Base-by-base conservation (phyloP, 306 rosid species). In the Lathyrus aphaca region DNA sequence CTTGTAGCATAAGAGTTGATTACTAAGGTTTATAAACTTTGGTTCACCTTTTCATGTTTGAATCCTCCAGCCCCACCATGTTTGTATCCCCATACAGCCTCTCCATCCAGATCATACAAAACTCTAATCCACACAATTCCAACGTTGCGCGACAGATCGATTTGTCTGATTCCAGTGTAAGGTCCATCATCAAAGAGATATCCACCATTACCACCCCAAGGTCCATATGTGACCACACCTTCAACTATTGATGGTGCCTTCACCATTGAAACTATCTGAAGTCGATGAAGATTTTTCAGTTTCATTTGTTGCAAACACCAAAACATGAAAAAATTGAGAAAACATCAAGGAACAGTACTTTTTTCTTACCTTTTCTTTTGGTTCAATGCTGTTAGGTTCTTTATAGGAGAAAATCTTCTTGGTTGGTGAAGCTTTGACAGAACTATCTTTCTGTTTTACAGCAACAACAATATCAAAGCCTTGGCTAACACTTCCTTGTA, bases 131-230 rank as follows among this genome's bases (percentile, higher is more conserved):
- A 88, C 10, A 83, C 96, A 58, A 94, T 81, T 68, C 95, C 92
- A n/a, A 82, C 73, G 53, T 86, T 86, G 48, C 95, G 86, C 0
- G 97, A 91, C 74, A 94, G 35, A 64, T 76, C 87, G 39, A 94
- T 91, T 73, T 91, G 96, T 62, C 79, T 79, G 16, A 91, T 58
- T 55, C 97, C 99, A 11, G 83, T 65, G 58, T 72, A 86, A 17
- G 68, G 62, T 77, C 98, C 96, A 55, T 93, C 98, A 71, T 93
- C 94, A 48, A 93, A 90, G 18, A 68, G 15, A 49, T 66, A 44
- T 39, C 96, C 97, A 5, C 97, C 88, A 5, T 48, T 27, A 38
- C 98, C 97, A 70, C 98, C 97, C 90, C 93, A 90, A 6, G 98
- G 96, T 8, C 97, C 98, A 71, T 82, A 88, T 62, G 89, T 83